Percentiles rank a stretch among this genome's conserved stretches.
Conservation (phyloP, 1,139 yeast genomes). For the Taphrina communis region DNA sequence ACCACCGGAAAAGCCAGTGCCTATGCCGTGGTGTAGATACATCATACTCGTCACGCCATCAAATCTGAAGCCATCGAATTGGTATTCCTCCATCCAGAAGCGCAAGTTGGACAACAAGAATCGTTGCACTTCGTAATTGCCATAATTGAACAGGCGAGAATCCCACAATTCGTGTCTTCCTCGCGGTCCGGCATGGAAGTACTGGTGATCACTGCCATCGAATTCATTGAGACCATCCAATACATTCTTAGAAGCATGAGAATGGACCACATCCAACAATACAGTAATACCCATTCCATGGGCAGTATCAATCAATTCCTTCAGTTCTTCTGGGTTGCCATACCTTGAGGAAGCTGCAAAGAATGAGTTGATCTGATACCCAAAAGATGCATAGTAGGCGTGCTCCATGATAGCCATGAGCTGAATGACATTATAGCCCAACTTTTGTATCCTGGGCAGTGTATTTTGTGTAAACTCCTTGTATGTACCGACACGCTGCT, state of each 20-base stretch:
- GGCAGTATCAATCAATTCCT: slow-evolving; percentile 87
- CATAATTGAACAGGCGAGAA: slow-evolving; percentile 87
- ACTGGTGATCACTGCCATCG: slow-evolving; percentile 94
- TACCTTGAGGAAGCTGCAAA: slow-evolving; percentile 87
- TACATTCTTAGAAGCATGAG: slow-evolving; percentile 93
- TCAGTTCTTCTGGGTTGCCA: slow-evolving; percentile 88
- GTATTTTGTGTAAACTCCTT: slow-evolving; percentile 79
- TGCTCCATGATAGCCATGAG: slow-evolving; percentile 99
- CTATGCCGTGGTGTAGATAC: slow-evolving; percentile 88
- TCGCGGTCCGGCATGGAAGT: slow-evolving; percentile 84
- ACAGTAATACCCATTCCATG: slow-evolving; percentile 88
- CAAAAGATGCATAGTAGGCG: slow-evolving; percentile 96
- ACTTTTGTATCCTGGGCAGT: slow-evolving; percentile 78
- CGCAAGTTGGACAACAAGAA: slow-evolving; percentile 87
- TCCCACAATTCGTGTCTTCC: slow-evolving; percentile 96
- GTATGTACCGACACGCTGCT: slow-evolving; percentile 81
- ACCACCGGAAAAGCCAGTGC: slow-evolving; percentile 87
- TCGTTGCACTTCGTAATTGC: slow-evolving; percentile 85
- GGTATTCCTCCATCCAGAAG: slow-evolving; percentile 78
- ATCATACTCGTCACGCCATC: slow-evolving; percentile 97
- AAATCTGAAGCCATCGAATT: slow-evolving; percentile 93
- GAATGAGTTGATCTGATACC: slow-evolving; percentile 91
- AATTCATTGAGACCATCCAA: slow-evolving; percentile 91
- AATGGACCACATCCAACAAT: slow-evolving; percentile 88
- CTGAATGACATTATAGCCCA: slow-evolving; percentile 92